These are phyloP conservation scores for Cercospora nicotianae DNA, from an alignment of 2,329 filamentous ascomycete species.

Conservation along the genomic window DNA sequence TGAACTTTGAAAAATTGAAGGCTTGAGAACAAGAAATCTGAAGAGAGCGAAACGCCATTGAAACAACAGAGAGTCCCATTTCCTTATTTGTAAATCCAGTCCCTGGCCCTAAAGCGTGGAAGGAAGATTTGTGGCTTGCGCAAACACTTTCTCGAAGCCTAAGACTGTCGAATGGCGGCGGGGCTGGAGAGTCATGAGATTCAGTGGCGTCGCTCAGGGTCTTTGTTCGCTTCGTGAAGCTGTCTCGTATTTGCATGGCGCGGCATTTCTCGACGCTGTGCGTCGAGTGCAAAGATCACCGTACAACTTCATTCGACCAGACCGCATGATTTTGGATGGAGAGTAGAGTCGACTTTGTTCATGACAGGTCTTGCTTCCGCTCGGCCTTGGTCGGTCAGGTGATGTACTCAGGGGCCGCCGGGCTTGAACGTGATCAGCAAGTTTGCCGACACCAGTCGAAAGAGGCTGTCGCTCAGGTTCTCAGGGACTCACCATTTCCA, in stretches of 20 bases:
- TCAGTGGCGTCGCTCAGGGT: not conserved
- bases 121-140: slow-evolving; percentile 6
- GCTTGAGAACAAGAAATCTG: not conserved
- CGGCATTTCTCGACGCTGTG: not conserved
- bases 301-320: not conserved
- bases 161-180: not conserved
- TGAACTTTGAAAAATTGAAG: not conserved
- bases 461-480: not conserved
- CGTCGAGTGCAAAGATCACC: not conserved
- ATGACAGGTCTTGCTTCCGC: not conserved
- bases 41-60: not conserved
- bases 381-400: not conserved
- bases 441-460: not conserved
- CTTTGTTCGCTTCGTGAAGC: not conserved
- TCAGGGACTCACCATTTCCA: not conserved
- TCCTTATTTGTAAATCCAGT: not conserved
- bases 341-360: not conserved
- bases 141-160: not conserved
- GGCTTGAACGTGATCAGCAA: not conserved
- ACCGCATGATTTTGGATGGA: not conserved
- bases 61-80: not conserved
- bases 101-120: not conserved
- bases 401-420: not conserved
- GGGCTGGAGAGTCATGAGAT: not conserved
- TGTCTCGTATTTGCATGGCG: not conserved